Conservation (phyloP, 2,329 filamentous ascomycete genomes). For the Hypoxylon sp. region DNA sequence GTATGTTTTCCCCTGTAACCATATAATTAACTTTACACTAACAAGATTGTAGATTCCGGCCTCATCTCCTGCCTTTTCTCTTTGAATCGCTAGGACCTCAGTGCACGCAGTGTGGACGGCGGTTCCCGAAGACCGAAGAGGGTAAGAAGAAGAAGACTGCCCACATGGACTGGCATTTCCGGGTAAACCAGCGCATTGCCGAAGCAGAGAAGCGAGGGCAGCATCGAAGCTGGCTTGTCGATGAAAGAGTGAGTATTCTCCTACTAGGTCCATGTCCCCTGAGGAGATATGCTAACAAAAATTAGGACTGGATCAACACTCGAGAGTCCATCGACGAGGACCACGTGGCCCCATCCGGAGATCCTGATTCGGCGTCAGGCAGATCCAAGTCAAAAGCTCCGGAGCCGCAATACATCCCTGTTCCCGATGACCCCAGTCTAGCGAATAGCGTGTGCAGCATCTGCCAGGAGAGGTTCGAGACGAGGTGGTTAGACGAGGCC, state of each 20-base stretch:
- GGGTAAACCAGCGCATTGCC: constrained; percentile 87
- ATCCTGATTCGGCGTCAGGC: constrained; percentile 56
- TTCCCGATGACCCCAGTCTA: constrained; percentile 81
- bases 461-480: constrained; percentile 95
- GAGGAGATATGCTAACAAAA: constrained; percentile 47
- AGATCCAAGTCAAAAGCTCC: constrained; percentile 60
- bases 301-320: constrained; percentile 88
- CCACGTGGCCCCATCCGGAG: constrained; percentile 54
- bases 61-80: constrained; percentile 77
- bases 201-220: constrained; percentile 89
- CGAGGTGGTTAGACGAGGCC: constrained; percentile 89
- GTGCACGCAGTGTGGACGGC: constrained; percentile 90
- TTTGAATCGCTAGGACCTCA: constrained; percentile 87
- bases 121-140: constrained; percentile 81
- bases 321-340: constrained; percentile 81
- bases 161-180: constrained; percentile 99
- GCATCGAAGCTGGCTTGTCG: constrained; percentile 94
- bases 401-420: constrained; percentile 80
- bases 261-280: not conserved
- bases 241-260: constrained; percentile 75
- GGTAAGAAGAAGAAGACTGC: constrained; percentile 88
- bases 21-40: constrained; percentile 35
- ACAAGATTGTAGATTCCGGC: constrained; percentile 70
- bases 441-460: constrained; percentile 88
- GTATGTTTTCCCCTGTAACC: constrained; percentile 60